Percentiles rank a stretch among this genome's conserved stretches.
Evolutionary conservation across 2,329 filamentous ascomycete genomes (phyloP).

Genomic region (Microdochium trichocladiopsis): DNA sequence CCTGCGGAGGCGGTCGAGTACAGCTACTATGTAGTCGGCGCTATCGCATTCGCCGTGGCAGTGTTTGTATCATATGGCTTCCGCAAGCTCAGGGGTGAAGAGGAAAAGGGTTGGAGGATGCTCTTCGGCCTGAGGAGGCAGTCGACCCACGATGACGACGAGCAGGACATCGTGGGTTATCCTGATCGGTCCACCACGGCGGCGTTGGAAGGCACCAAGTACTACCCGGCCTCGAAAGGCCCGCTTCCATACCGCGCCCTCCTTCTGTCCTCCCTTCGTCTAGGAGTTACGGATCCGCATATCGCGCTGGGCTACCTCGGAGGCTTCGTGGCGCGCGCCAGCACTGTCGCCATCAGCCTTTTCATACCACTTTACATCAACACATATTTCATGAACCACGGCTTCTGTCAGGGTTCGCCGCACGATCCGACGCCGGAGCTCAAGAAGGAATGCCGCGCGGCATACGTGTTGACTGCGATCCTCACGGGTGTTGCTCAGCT

Average conservation of each 20-base stretch:
- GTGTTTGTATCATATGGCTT: constrained; percentile 74
- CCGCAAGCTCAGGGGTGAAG: constrained; percentile 61
- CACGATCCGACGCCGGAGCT: constrained; percentile 63
- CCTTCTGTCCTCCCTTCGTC: constrained; percentile 53
- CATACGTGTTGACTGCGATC: constrained; percentile 82
- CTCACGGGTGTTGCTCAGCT: constrained; percentile 86
- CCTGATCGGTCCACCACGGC: neutral
- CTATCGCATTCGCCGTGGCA: constrained; percentile 64
- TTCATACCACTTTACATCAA: constrained; percentile 94
- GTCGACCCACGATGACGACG: constrained; percentile 10
- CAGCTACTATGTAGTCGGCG: constrained; percentile 82
- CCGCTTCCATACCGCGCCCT: constrained; percentile 52
- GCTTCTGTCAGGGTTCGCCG: constrained; percentile 65
- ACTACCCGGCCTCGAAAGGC: constrained; percentile 1
- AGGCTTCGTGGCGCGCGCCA: constrained; percentile 90
- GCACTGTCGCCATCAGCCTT: constrained; percentile 88
- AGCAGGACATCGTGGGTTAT: constrained; percentile 1
- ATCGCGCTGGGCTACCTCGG: constrained; percentile 87
- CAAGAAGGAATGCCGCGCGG: constrained; percentile 76
- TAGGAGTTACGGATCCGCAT: constrained; percentile 68
- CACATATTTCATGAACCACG: constrained; percentile 76
- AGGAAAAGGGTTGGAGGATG: constrained; percentile 64
- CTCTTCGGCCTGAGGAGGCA: constrained; percentile 35
- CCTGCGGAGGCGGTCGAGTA: constrained; percentile 69
- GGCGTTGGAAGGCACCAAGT: constrained; percentile 1